Conservation (phyloP, 225 moss, liverwort and hornwort genomes). For the Anthoceros angustus region DNA sequence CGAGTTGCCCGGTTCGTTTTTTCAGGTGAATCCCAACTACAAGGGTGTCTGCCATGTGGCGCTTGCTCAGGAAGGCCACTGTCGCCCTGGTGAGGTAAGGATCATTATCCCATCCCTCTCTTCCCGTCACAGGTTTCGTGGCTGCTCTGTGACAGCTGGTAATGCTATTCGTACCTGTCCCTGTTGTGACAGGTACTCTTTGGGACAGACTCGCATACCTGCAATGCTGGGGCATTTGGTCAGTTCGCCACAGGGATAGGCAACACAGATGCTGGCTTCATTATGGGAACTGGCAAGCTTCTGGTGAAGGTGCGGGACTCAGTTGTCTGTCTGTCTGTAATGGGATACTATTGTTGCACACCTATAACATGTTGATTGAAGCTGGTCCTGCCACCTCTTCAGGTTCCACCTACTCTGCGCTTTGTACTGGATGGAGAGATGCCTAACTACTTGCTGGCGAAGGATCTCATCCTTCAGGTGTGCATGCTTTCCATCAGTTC, state of each 20-base stretch:
- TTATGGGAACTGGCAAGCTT: slow-evolving; percentile 93
- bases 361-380: background rate
- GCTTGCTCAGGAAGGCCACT: slow-evolving; percentile 96
- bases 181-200: slow-evolving; percentile 60
- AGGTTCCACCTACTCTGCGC: slow-evolving; percentile 85
- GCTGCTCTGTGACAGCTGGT: background rate
- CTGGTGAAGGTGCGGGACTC: slow-evolving; percentile 51
- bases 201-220: slow-evolving; percentile 94
- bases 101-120: background rate
- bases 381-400: background rate
- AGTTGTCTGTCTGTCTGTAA: background rate
- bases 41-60: slow-evolving; percentile 96
- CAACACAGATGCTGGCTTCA: slow-evolving; percentile 94
- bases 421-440: slow-evolving; percentile 89
- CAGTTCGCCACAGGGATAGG: slow-evolving; percentile 97
- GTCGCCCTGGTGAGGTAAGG: slow-evolving; percentile 88
- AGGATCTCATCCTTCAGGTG: slow-evolving; percentile 97
- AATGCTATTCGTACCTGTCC: background rate
- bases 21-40: slow-evolving; percentile 86
- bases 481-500: background rate
- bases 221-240: slow-evolving; percentile 95
- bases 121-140: background rate
- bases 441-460: slow-evolving; percentile 69
- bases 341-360: background rate
- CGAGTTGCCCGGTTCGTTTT: background rate